Percentiles rank a stretch among this genome's conserved stretches.
Conservation (phyloP, 768 basidiomycete genomes). For the Pluteus cervinus region DNA sequence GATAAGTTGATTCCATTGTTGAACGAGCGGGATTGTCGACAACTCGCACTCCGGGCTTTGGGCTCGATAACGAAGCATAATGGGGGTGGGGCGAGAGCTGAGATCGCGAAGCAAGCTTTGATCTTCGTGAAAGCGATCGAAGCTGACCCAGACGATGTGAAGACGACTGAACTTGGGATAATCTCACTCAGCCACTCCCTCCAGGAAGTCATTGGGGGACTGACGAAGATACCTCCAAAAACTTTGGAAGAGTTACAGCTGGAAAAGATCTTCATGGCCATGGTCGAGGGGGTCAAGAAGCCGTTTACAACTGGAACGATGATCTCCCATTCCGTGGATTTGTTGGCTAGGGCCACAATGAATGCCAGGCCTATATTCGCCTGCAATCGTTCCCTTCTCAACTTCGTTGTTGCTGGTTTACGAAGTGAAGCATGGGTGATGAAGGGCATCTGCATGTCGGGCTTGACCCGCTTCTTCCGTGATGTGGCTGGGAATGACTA, state of each 20-base stretch:
- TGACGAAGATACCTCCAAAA: constrained; percentile 28
- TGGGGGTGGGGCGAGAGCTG: constrained; percentile 39
- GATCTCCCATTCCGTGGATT: constrained; percentile 45
- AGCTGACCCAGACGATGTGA: constrained; percentile 43
- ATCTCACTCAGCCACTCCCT: constrained; percentile 48
- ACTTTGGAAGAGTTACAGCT: constrained; percentile 37
- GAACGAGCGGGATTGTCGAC: constrained; percentile 38
- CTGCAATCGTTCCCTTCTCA: constrained; percentile 34
- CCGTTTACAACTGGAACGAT: constrained; percentile 35
- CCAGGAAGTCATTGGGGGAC: constrained; percentile 34
- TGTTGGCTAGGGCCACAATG: constrained; percentile 39
- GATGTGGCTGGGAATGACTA: constrained; percentile 38
- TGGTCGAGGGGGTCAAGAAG: constrained; percentile 36
- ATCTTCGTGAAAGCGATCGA: constrained; percentile 39
- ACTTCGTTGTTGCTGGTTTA: constrained; percentile 50
- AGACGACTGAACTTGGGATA: constrained; percentile 45
- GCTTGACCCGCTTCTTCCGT: constrained; percentile 44
- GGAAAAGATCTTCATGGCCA: constrained; percentile 33
- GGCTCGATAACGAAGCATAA: constrained; percentile 59
- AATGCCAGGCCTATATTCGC: constrained; percentile 40
- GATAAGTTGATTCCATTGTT: constrained; percentile 50
- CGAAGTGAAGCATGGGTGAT: constrained; percentile 49
- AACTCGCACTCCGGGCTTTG: constrained; percentile 49
- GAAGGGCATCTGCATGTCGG: constrained; percentile 46
- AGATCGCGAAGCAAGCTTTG: constrained; percentile 42